A percentile compares a stretch with the other conserved stretches of the same genome.
Conservation (phyloP, 345 rosid genomes). For the Iberis pinnata region DNA sequence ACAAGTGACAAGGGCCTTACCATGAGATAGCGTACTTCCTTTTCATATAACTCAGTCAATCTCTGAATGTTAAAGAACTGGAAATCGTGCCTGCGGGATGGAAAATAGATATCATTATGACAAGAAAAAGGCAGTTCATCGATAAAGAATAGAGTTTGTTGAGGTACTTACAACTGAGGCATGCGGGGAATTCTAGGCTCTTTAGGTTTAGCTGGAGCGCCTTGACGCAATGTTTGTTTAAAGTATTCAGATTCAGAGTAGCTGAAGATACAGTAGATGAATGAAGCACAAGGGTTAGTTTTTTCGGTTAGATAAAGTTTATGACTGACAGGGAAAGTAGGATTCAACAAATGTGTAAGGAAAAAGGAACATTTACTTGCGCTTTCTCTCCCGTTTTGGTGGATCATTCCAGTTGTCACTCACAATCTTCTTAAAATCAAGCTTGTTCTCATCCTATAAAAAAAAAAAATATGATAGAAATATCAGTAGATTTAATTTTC, state of each 20-base stretch:
- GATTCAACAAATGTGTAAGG: slow-evolving; percentile 10
- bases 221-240: slow-evolving; percentile 95
- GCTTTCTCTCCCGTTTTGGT: slow-evolving; percentile 94
- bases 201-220: slow-evolving; percentile 83
- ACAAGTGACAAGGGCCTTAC: slow-evolving; percentile 36
- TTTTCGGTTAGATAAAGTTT: slow-evolving; percentile 5
- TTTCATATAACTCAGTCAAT: slow-evolving; percentile 91
- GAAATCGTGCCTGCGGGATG: slow-evolving; percentile 74
- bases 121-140: neutral
- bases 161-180: slow-evolving; percentile 79
- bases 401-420: slow-evolving; percentile 98
- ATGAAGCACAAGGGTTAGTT: neutral
- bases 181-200: slow-evolving; percentile 99
- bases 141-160: slow-evolving; percentile 5
- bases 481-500: neutral
- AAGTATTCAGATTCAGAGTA: slow-evolving; percentile 97
- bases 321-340: slow-evolving; percentile 4
- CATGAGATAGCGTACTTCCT: slow-evolving; percentile 97
- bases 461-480: too few species aligned
- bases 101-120: slow-evolving; percentile 3
- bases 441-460: slow-evolving; percentile 76
- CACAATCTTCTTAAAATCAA: slow-evolving; percentile 90
- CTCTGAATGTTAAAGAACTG: slow-evolving; percentile 97
- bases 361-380: slow-evolving; percentile 56
- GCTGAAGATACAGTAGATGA: slow-evolving; percentile 32